Conservation (phyloP, 345 rosid species). For the Populus nigra region DNA sequence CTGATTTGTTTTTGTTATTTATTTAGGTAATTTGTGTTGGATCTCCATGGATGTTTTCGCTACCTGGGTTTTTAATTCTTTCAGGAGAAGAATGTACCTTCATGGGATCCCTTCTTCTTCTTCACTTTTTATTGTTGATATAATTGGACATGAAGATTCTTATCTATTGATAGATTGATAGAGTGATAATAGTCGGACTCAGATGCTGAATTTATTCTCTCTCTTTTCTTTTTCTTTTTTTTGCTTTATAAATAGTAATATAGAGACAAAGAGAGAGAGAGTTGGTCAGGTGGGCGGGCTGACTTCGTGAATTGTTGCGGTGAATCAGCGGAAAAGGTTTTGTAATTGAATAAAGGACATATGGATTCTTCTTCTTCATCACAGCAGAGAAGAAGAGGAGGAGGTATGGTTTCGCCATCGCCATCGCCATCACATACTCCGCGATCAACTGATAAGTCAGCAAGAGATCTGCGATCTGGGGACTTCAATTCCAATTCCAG, state of each 20-base stretch:
- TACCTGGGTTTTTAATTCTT: neutral
- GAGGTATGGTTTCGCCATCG: slow-evolving; percentile 70
- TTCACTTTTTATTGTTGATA: neutral
- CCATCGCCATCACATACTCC: slow-evolving; percentile 91
- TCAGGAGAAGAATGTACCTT: neutral
- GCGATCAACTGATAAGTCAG: slow-evolving; percentile 75
- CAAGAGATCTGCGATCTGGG: slow-evolving; percentile 79
- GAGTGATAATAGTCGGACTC: neutral
- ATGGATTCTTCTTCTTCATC: slow-evolving; percentile 57
- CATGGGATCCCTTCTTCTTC: neutral
- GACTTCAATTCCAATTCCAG: slow-evolving; percentile 66
- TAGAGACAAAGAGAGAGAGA: neutral
- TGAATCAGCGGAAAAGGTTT: neutral
- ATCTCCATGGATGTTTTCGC: neutral
- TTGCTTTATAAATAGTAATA: neutral
- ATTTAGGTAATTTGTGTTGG: neutral
- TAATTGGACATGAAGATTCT: neutral
- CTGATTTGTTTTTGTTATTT: neutral
- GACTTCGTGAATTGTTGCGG: neutral
- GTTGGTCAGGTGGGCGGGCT: neutral
- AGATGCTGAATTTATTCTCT: neutral
- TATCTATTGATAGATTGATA: neutral
- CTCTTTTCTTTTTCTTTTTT: too few species aligned
- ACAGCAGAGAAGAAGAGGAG: slow-evolving; percentile 73
- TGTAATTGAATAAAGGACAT: slow-evolving; percentile 7